Base-by-base conservation (phyloP, 2,329 filamentous ascomycete genomes). In the Claviceps sp. region DNA sequence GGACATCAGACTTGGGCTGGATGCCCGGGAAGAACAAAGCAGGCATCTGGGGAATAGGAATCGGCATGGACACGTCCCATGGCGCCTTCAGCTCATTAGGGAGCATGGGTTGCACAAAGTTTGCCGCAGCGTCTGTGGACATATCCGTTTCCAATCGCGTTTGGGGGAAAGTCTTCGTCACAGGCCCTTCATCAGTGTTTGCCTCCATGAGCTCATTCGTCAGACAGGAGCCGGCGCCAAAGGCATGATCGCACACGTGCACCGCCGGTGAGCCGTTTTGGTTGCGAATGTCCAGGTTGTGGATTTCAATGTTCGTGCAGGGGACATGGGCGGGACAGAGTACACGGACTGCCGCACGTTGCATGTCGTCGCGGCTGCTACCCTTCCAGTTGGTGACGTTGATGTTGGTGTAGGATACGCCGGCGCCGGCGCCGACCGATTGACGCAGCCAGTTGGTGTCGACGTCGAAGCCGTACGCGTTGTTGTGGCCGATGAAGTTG, bases 401-500 rank as follows among this genome's bases (percentile, higher is more conserved):
- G 22, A 48, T 42, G 5, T 34, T 14, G 22, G 47, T 20, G 22
- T 48, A 48, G 22, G 20, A 38, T 4, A 48, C 47, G 20, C 47
- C 47, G 16, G 22, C 8, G 4, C 47, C 47, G 37, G 47, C 7
- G 16, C 36, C 47, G 22, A n/a, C 22, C 1, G 7, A 8, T 16
- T 48, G 47, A 9, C 37, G 36, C n/a, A 13, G 9, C 37, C 47
- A 48, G 37, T 34, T 9, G 9, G 37, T 29, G 37, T 48, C 46
- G 36, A 48, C 1, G 22, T 40, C 22, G 13, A 48, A 11, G 8
- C 34, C 37, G 36, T 48, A 48, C 3, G 36, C 46, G 36, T 48
- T 48, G 46, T 16, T 40, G 37, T 48, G 46, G 22, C 46, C 46
- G 46, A 40, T 17, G 46, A 48, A 48, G 46, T 48, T 48, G 36